Evolutionary conservation across 202 grass and related monocot species (phyloP).

Genomic region (Cymbopogon flexuosus): DNA sequence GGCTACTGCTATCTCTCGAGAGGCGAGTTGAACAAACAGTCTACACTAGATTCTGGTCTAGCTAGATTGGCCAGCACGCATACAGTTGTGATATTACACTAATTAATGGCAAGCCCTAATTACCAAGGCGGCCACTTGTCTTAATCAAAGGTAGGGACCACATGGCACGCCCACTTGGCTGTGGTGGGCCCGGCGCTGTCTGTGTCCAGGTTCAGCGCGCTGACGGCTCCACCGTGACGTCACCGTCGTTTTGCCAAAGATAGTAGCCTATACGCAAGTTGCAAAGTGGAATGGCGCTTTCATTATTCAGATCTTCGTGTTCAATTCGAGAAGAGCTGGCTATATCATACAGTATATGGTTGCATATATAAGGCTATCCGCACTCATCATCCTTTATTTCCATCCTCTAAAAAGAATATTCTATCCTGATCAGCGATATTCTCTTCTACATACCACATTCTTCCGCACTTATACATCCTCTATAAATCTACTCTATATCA

Average conservation of each 20-base stretch:
- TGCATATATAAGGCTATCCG: no score
- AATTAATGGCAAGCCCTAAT: slow-evolving; percentile 30
- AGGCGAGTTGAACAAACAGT: background rate
- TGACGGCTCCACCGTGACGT: slow-evolving; percentile 26
- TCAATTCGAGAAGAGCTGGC: background rate
- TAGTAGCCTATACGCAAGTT: slow-evolving; percentile 7
- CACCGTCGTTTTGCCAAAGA: slow-evolving; percentile 11
- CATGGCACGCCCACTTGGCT: slow-evolving; percentile 23
- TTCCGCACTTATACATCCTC: no score
- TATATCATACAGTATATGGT: no score
- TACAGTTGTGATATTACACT: background rate
- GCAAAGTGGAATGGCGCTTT: background rate
- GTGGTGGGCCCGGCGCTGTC: slow-evolving; percentile 8
- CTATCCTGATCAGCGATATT: no score
- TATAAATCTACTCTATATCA: no score
- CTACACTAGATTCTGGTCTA: slow-evolving; percentile 34
- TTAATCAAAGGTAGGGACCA: background rate
- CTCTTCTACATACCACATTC: no score
- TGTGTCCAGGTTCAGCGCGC: slow-evolving; percentile 47
- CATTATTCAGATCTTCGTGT: background rate
- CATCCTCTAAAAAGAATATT: no score
- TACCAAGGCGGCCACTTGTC: slow-evolving; percentile 26
- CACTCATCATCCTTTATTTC: no score
- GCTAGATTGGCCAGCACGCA: background rate
- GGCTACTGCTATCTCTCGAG: background rate